Evolutionary conservation across 257 asterid species (phyloP), one percentile per base, ranked within the genome.

Genomic region (Asclepias syriaca): DNA sequence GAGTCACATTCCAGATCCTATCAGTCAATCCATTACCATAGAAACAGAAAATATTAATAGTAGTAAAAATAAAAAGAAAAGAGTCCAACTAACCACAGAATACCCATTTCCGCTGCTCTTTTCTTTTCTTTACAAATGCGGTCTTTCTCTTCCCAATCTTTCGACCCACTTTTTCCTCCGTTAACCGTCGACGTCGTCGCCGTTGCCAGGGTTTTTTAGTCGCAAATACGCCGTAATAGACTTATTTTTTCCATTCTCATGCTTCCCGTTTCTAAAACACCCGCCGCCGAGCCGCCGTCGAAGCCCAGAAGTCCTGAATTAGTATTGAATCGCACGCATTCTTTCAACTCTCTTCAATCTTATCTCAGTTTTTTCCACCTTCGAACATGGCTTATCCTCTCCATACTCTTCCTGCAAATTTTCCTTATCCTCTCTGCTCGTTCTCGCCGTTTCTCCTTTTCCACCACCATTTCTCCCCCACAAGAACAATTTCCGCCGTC

Each of bases 371-470:
- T 72, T 50, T 69, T 72, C 43, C 73, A 74, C 32, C 77, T 72
- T 3, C 67, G 76, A n/a, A 43, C 48, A 73, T 82, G 86, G 73
- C 68, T 76, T 27, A 49, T 76, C 40, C 75, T 79, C 59, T 59
- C 70, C 46, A 32, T 82, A 74, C 65, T 74, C 74, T 68, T 80
- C 65, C 68, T 79, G 65, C 81, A 79, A 54, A n/a, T 78, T 6
- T 68, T 82, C 51, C 82, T 80, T 74, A 71, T 82, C 71, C 65
- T 71, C 72, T 64, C 69, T 14, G 46, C 72, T 43, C 81, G 74
- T 27, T 55, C 75, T 51, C 65, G 2, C n/a, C 74, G 57, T 54
- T 57, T 65, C 60, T 65, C 66, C 68, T 7, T 66, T 27, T 46
- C 56, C 34, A 12, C 24, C 67, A 37, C 64, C 63, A 53, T 64